Base-by-base conservation (phyloP, 2,329 filamentous ascomycete species). In the Cercospora nicotianae region DNA sequence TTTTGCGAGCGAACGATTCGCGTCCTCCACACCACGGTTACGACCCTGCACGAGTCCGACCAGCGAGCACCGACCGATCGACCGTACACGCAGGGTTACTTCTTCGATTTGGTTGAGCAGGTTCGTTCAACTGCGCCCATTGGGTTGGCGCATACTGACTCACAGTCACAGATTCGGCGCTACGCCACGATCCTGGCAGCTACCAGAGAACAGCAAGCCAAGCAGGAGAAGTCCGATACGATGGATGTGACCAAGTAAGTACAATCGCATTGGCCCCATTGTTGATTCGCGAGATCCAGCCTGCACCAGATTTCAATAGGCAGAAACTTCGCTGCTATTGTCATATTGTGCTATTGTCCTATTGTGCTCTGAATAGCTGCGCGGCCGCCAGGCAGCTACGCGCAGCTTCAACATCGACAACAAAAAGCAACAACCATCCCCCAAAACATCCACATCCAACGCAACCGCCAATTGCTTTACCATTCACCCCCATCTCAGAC, bases 1-100 rank as follows among this genome's bases (percentile, higher is more conserved):
- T 97, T 97, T 82, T 96, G 92, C 85, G 88, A 96, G 79, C 91
- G 91, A 76, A 94, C 93, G 72, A 92, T 97, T 79, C 90, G 89
- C 80, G 95, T 93, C 82, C 90, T 97, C 79, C 91, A 96, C 84
- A 90, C 92, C 72, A 95, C 93, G 68, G 92, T 96, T 80, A 90
- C 93, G 80, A 90, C 90, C 80, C 86, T 97, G 72, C 90, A 88
- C 84, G 93, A 96, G 79, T 89, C 89, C 79, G 94, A 98, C 80
- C 92, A 94, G 82, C 90, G 90, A 73, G 89, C 92, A 79, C 91
- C 92, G 68, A 85, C 88, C 81, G 94, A 98, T 81, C 90, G 91
- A 76, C 93, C 93, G 73, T 98, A 97, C 85, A 95, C 90, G 86
- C 93, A 91, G 86, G 92, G 92, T 78, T 98, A 98, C 82, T 97